These are phyloP conservation scores for Arachnomyces sp. DNA, from an alignment of 2,329 filamentous ascomycete genomes.

Conservation along the genomic window DNA sequence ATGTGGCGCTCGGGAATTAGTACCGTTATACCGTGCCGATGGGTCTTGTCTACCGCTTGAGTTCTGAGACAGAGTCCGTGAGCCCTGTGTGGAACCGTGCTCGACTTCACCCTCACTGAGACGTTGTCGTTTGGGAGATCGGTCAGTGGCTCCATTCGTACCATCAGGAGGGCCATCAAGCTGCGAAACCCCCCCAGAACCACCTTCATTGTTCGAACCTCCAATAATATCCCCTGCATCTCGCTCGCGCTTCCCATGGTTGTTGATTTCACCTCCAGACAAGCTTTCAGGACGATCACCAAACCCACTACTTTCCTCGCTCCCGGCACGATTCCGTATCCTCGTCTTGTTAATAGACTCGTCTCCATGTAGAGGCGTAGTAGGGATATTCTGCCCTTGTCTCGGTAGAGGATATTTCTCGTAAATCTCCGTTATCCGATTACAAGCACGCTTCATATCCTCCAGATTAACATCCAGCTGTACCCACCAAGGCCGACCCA, in stretches of 20 bases:
- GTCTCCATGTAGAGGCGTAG: slow-evolving; percentile 23
- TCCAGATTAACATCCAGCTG: slow-evolving; percentile 62
- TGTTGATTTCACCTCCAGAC: slow-evolving; percentile 11
- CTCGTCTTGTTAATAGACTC: slow-evolving; percentile 30
- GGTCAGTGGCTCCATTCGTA: slow-evolving; percentile 7
- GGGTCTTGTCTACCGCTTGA: too few relatives aligned
- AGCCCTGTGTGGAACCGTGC: too few relatives aligned
- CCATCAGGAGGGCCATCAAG: too few relatives aligned
- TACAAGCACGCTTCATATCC: slow-evolving; percentile 65
- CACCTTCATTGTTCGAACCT: slow-evolving; percentile 1
- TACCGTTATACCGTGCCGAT: too few relatives aligned
- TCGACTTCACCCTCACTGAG: slow-evolving; percentile 5
- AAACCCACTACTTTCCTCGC: slow-evolving; percentile 10
- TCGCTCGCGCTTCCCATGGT: slow-evolving; percentile 11
- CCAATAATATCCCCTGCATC: too few relatives aligned
- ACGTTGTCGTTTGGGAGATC: slow-evolving; percentile 33
- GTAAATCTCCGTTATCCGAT: slow-evolving; percentile 59
- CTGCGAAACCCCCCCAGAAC: too few relatives aligned
- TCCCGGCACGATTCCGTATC: slow-evolving; percentile 23
- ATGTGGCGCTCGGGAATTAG: too few relatives aligned
- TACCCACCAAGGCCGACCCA: slow-evolving; percentile 82
- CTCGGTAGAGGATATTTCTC: slow-evolving; percentile 37
- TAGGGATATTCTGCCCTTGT: slow-evolving; percentile 37
- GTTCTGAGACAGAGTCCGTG: too few relatives aligned
- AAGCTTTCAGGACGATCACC: not conserved